Evolutionary conservation across 129 eudicot species (phyloP), one percentile per base, ranked within the genome.

Genomic region (Solidago caesia): DNA sequence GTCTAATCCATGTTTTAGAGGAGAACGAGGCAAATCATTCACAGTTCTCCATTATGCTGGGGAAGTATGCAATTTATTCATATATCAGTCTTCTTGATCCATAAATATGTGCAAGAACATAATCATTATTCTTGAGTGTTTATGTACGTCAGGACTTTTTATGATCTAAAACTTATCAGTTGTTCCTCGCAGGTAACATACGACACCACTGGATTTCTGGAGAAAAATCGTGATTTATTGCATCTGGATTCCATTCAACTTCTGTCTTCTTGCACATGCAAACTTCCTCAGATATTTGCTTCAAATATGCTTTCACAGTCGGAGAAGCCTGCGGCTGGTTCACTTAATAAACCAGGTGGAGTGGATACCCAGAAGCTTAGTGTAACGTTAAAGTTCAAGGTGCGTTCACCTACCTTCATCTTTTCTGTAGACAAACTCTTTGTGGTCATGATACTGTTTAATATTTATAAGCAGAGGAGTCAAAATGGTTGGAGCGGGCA

Each of bases 41-140:
- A 80, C 83, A 45, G 94, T 92, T 15, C 56, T 75, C 77, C 98
- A 92, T 83, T 92, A 92, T 87, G 98, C 98, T 14, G 98, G 96
- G 68, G 96, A 92, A 82, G 96, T 92, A 85, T 60, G 82, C 67
- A 76, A 27, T 45, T 25, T 63, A 27, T 64, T 27, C 16, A 6
- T 7, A 47, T 44, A 42, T 67, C 10, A 55, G 53, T 60, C 61
- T 76, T 82, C 44, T 49, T 51, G 46, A 74, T 74, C 73, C 26
- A 47, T 42, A 42, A 58, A 53, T 53, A 6, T 53, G 11, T 53
- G 59, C 64, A 58, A 57, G 7, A 57, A 57, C 15, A 16, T n/a
- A 21, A 16, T 5, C 3, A 5, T 57, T 44, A 16, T 55, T 70
- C 13, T 70, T n/a, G 4, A 46, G 44, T 41, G 8, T 16, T 29